phyloP scores from a whole-genome alignment of 352 stramenopile species.

The Pilasporangium apinafurcum region DNA sequence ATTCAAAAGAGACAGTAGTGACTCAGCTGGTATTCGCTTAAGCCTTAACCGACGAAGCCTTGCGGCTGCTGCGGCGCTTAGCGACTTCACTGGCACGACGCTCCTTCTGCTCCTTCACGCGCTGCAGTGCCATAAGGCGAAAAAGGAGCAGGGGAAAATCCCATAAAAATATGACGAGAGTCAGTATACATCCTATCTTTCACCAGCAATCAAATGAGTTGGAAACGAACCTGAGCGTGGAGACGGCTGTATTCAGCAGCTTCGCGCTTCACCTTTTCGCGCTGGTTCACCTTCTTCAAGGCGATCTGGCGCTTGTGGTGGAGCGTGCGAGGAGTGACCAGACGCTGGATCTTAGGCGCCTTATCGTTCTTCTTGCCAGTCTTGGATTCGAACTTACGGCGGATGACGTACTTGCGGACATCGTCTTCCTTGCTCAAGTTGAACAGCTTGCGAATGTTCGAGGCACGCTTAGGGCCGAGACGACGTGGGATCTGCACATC shows the following conservation, averaged over 20 bases:
- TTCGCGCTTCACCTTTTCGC: constrained; percentile 91
- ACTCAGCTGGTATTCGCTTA: constrained; percentile 30
- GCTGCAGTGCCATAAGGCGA: constrained; percentile 94
- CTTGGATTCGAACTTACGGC: constrained; percentile 98
- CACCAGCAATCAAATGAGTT: not conserved
- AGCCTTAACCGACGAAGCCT: constrained; percentile 90
- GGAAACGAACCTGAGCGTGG: constrained; percentile 83
- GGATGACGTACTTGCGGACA: constrained; percentile 99
- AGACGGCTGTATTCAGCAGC: constrained; percentile 97
- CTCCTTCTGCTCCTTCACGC: constrained; percentile 98
- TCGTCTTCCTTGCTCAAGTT: constrained; percentile 99
- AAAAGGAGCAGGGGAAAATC: constrained; percentile 81
- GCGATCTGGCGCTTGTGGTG: constrained; percentile 94
- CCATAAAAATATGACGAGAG: constrained; percentile 32
- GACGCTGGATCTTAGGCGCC: constrained; percentile 99
- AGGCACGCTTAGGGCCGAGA: constrained; percentile 98
- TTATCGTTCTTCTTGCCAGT: constrained; percentile 98
- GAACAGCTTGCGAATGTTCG: constrained; percentile 99
- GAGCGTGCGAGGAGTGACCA: constrained; percentile 96
- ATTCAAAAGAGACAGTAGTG: constrained; percentile 3
- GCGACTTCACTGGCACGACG: constrained; percentile 95
- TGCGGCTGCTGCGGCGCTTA: constrained; percentile 97
- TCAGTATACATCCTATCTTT: constrained; percentile 26
- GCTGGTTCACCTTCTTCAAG: constrained; percentile 80
- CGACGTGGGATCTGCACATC: constrained; percentile 95